These are phyloP conservation scores for Galeopsis tetrahit DNA, from an alignment of 257 asterid genomes.

Conservation along the genomic window DNA sequence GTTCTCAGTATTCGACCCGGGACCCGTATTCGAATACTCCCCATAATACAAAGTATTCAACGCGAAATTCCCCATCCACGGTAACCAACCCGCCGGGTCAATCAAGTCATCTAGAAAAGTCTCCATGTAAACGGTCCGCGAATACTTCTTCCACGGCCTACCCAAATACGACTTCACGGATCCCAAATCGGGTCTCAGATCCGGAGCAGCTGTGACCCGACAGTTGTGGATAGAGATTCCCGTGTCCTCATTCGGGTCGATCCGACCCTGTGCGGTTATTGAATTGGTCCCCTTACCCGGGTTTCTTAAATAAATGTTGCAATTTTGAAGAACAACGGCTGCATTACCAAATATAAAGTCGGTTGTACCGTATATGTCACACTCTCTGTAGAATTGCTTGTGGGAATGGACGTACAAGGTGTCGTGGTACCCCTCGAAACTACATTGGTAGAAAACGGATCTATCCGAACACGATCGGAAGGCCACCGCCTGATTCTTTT, in stretches of 20 bases:
- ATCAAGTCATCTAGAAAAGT: conserved; percentile 62
- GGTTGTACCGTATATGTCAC: conserved; percentile 80
- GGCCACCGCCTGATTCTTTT: conserved; percentile 86
- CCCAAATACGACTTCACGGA: conserved; percentile 80
- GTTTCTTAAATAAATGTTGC: conserved; percentile 64
- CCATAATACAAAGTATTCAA: conserved; percentile 71
- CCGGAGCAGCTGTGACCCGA: conserved; percentile 62
- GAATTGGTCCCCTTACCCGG: conserved; percentile 70
- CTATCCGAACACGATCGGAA: conserved; percentile 76
- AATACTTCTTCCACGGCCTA: conserved; percentile 84
- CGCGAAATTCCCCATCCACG: conserved; percentile 86
- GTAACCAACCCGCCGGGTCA: conserved; percentile 80
- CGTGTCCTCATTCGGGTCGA: conserved; percentile 75
- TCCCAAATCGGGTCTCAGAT: conserved; percentile 49
- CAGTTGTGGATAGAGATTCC: conserved; percentile 80
- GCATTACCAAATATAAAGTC: conserved; percentile 91
- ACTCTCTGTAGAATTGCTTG: conserved; percentile 71
- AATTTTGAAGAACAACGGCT: conserved; percentile 78
- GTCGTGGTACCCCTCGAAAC: conserved; percentile 92
- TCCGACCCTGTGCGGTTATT: conserved; percentile 86
- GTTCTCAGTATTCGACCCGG: conserved; percentile 68
- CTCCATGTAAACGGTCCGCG: conserved; percentile 70
- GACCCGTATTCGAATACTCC: conserved; percentile 83
- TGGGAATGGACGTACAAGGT: conserved; percentile 71
- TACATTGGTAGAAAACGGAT: conserved; percentile 72